These are phyloP conservation scores for Rhizophagus sp. DNA, from an alignment of 192 early-diverging fungal species.

Conservation along the genomic window DNA sequence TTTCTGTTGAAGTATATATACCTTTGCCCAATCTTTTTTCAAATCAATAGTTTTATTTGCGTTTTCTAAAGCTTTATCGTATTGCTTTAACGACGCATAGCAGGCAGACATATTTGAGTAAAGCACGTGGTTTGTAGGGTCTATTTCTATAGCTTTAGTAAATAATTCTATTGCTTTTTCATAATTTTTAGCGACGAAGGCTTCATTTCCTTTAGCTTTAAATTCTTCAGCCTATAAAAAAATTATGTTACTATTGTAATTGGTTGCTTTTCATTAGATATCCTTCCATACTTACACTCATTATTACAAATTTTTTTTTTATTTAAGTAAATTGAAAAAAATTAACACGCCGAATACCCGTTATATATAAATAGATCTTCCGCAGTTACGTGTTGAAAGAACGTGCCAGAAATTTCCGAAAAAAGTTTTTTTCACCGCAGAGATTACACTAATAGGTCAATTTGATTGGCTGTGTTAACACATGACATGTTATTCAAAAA, in stretches of 20 bases:
- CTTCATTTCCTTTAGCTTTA: constrained; percentile 74
- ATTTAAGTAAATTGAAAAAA: background rate
- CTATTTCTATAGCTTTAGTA: constrained; percentile 83
- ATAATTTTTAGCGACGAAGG: constrained; percentile 78
- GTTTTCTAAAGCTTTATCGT: constrained; percentile 75
- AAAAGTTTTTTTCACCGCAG: too few relatives aligned
- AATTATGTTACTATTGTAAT: too few relatives aligned
- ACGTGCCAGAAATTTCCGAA: background rate
- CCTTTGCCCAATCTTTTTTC: constrained; percentile 87
- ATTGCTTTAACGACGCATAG: constrained; percentile 78
- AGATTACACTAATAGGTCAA: too few relatives aligned
- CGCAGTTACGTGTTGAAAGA: background rate
- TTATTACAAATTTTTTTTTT: background rate
- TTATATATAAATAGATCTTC: background rate
- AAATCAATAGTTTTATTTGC: constrained; percentile 84
- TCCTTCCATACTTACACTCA: background rate
- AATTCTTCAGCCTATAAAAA: constrained; percentile 34
- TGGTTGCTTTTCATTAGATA: background rate
- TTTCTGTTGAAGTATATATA: background rate
- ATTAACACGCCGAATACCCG: too few relatives aligned
- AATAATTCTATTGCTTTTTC: constrained; percentile 76
- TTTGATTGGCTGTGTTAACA: too few relatives aligned
- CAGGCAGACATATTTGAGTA: constrained; percentile 92
- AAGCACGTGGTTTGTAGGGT: constrained; percentile 86
- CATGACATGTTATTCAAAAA: too few relatives aligned